phyloP scores from a whole-genome alignment of 768 basidiomycete species.

The Gautieria morchelliformis region DNA sequence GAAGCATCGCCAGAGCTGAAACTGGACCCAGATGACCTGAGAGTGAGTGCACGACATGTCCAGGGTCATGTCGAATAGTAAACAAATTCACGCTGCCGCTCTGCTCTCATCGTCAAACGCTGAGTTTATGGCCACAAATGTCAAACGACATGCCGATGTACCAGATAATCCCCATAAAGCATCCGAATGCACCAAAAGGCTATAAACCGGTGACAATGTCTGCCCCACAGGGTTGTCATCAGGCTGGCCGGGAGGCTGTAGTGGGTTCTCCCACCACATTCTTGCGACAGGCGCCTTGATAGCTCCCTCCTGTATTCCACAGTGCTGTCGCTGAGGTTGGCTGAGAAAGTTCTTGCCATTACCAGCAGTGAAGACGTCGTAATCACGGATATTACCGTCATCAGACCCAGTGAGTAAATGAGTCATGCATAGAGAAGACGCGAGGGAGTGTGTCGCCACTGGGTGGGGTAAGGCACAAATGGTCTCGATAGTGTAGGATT shows the following conservation, averaged over 20 bases:
- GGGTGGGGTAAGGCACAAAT: conserved; percentile 88
- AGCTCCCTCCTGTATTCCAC: conserved; percentile 83
- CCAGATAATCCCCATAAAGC: conserved; percentile 90
- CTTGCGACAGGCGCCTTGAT: conserved; percentile 82
- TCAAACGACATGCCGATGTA: conserved; percentile 54
- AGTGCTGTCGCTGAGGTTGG: conserved; percentile 81
- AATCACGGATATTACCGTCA: conserved; percentile 88
- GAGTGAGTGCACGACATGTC: conserved; percentile 62
- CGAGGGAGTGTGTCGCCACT: conserved; percentile 78
- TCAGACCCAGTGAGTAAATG: conserved; percentile 87
- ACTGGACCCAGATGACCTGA: conserved; percentile 73
- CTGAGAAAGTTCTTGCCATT: conserved; percentile 84
- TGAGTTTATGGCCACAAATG: not conserved
- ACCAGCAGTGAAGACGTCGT: conserved; percentile 81
- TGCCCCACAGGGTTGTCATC: conserved; percentile 37
- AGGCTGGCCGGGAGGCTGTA: conserved; percentile 18
- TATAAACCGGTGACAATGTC: conserved; percentile 69
- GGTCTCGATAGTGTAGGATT: conserved; percentile 79
- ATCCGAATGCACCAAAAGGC: conserved; percentile 85
- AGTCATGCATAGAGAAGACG: conserved; percentile 76
- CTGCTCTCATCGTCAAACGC: conserved; percentile 28
- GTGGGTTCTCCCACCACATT: conserved; percentile 87
- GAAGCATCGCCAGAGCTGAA: conserved; percentile 72
- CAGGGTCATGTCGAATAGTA: conserved; percentile 88
- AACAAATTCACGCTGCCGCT: conserved; percentile 88